Base-by-base conservation (phyloP, 495 filamentous ascomycete genomes). In the Terfezia claveryi region DNA sequence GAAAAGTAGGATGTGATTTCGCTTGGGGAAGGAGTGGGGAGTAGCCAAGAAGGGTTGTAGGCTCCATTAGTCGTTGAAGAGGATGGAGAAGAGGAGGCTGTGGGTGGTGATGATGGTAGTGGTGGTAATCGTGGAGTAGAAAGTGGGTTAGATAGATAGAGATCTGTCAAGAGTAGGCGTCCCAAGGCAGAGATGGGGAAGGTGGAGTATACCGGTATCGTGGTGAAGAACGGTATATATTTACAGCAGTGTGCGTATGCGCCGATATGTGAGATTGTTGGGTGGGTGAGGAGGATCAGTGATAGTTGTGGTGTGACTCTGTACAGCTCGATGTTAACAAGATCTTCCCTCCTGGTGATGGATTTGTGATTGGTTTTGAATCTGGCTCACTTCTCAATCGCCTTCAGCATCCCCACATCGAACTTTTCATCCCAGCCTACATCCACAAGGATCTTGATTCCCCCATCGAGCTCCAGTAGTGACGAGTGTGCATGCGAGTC, bases 241-340 rank as follows among this genome's bases (percentile, higher is more conserved):
- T 94, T 93, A 77, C 92, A 99, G 73, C 87, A 94, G 66, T 99
- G 88, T 49, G 84, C 91, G 62, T 83, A 94, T 50, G 91, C 92
- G 57, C 83, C 91, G 54, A 99, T 77, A 67, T 96, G 92, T 36
- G 82, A 74, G 23, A 83, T 76, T 2, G 87, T 96, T 51, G 91
- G 83, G 64, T 99, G 91, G 4, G 91, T 96, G 56, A 99, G 76
- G 37, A 99, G 85, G 63, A 99, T 83, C 54, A 99, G 70, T 9
- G 91, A 95, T 36, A 99, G 75, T 8, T 89, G 93, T 8, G 88
- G 80, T 14, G 61, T 53, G 53, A 65, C 55, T 16, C 57, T 68
- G 20, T 4, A 38, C 32, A 50, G 27, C 27, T 7, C 27, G 0
- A 5, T 1, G 32, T 36, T n/a, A 52, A 12, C 27, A 32, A 4